Conservation (phyloP, 2,329 filamentous ascomycete genomes). For the Pseudogymnoascus sp. region DNA sequence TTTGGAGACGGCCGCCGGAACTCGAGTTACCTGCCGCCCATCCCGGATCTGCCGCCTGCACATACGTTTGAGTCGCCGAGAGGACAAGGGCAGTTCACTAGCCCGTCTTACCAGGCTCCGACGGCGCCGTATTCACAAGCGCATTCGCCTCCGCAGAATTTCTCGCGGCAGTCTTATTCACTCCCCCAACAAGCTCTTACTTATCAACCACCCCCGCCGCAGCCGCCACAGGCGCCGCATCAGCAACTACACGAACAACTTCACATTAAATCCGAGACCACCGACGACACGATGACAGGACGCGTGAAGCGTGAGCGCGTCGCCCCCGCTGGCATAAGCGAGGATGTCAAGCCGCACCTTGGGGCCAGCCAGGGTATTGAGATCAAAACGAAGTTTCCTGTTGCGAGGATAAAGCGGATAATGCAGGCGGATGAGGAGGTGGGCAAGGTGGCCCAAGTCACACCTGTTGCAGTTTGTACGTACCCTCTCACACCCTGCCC, state of each 20-base stretch:
- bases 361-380: constrained; percentile 52
- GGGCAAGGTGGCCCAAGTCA: constrained; percentile 96
- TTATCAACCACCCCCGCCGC: background rate
- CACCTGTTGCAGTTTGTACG: constrained; percentile 81
- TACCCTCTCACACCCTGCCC: constrained; percentile 20
- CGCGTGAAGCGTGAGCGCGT: background rate
- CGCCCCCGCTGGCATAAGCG: background rate
- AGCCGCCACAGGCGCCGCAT: background rate
- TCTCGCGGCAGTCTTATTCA: background rate
- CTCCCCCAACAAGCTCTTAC: constrained; percentile 2
- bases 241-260: background rate
- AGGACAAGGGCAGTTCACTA: background rate
- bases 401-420: constrained; percentile 94
- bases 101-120: background rate
- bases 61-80: constrained; percentile 13
- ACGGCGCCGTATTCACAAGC: background rate
- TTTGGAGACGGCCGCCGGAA: constrained; percentile 4
- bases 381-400: constrained; percentile 93
- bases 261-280: background rate
- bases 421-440: constrained; percentile 99
- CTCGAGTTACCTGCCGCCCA: constrained; percentile 24
- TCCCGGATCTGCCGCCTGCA: constrained; percentile 22
- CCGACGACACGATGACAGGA: background rate
- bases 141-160: background rate
- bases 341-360: constrained; percentile 16